A percentile compares a stretch with the other conserved stretches of the same genome.
phyloP scores from a whole-genome alignment of 192 early-diverging fungal genomes.

The Coemansia sp. region DNA sequence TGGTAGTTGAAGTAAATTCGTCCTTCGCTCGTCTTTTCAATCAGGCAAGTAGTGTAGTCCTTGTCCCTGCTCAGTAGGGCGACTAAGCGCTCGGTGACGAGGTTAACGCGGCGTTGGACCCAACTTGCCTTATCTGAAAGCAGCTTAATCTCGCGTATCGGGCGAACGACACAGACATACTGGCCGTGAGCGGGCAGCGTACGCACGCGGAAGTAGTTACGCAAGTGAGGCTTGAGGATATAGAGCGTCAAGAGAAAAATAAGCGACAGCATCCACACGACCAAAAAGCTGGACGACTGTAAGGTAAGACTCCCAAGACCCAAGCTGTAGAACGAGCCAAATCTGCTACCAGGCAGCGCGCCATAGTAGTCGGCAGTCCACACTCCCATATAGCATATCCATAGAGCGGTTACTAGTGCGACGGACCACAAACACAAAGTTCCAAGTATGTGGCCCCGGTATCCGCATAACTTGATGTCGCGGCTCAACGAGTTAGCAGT shows the following conservation, averaged over 20 bases:
- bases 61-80: constrained; percentile 37
- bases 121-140: constrained; percentile 6
- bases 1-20: constrained; percentile 70
- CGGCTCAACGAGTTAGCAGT: constrained; percentile 9
- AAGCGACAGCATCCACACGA: constrained; percentile 40
- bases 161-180: constrained; percentile 59
- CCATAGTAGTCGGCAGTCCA: constrained; percentile 60
- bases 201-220: constrained; percentile 61
- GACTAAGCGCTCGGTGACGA: constrained; percentile 32
- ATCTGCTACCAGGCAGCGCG: constrained; percentile 19
- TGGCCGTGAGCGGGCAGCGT: constrained; percentile 46
- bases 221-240: constrained; percentile 38
- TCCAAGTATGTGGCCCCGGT: constrained; percentile 42
- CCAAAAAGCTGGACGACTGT: constrained; percentile 47
- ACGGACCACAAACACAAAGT: constrained; percentile 24
- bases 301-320: constrained; percentile 57
- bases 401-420: constrained; percentile 28
- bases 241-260: constrained; percentile 12
- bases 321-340: constrained; percentile 58
- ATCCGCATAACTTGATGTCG: constrained; percentile 26
- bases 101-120: constrained; percentile 25
- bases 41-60: constrained; percentile 26
- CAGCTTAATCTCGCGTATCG: constrained; percentile 49
- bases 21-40: constrained; percentile 33
- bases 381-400: constrained; percentile 48